A percentile compares a stretch with the other conserved stretches of the same genome.
Evolutionary conservation across 2,329 filamentous ascomycete genomes (phyloP).

Genomic region (Sclerotinia trifoliorum): DNA sequence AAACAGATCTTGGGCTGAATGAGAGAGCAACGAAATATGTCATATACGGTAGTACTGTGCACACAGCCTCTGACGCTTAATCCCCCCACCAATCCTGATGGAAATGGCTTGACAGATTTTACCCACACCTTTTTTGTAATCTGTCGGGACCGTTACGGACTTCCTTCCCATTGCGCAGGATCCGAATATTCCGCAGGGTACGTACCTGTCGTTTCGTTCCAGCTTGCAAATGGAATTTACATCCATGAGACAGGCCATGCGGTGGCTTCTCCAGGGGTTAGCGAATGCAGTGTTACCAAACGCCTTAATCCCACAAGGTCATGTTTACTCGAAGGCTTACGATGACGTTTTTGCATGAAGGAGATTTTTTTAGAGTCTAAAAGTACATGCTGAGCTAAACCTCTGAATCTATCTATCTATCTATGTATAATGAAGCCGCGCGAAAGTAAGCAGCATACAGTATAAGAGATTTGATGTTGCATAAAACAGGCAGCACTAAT

Average conservation of each 20-base stretch:
- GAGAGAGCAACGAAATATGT: not conserved
- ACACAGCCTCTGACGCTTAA: slow-evolving; percentile 12
- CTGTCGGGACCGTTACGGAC: not conserved
- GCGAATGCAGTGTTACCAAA: not conserved
- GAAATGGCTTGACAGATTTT: not conserved
- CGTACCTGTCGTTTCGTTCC: not conserved
- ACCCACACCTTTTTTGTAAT: not conserved
- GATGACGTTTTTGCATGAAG: slow-evolving; percentile 3
- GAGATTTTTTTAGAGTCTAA: slow-evolving; percentile 9
- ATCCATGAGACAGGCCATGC: not conserved
- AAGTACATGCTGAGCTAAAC: slow-evolving; percentile 19
- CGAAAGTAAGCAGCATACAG: slow-evolving; percentile 14
- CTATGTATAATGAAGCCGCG: not conserved
- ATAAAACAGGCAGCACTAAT: slow-evolving; percentile 15
- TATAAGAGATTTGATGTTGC: slow-evolving; percentile 7
- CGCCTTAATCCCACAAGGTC: not conserved
- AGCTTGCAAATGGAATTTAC: not conserved
- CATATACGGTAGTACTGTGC: not conserved
- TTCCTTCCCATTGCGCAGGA: not conserved
- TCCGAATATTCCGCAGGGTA: not conserved
- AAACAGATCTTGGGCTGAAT: slow-evolving; percentile 8
- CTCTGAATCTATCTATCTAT: not conserved
- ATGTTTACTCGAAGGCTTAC: not conserved
- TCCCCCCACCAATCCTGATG: not conserved
- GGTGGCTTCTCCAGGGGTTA: slow-evolving; percentile 2